Base-by-base conservation (phyloP, 192 early-diverging fungal species). In the Coemansia sp. region DNA sequence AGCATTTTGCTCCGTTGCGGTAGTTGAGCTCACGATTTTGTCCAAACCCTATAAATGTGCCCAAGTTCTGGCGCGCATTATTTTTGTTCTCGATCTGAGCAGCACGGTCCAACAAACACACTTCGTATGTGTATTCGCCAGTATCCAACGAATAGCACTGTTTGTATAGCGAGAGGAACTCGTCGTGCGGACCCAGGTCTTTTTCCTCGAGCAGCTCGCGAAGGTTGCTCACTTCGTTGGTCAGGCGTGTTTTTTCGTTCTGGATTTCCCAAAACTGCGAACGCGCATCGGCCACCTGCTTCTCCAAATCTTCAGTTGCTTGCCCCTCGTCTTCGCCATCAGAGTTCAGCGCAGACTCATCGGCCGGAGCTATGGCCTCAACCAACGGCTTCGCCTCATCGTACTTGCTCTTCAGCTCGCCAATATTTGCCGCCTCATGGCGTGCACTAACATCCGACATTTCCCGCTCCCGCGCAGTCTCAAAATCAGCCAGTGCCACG, bases 31-130 rank as follows among this genome's bases (percentile, higher is more conserved):
- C 65, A 1, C 41, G 12, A 14, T 66, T 62, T 63, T 12, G 12
- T 14, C 75, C 80, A 72, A 89, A 89, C 9, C 66, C 59, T 3
- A 56, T 51, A 65, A 87, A 88, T 38, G 70, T 84, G 53, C 90
- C 90, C 15, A 91, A 72, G 37, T 65, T 67, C 38, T 87, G 87
- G 57, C 79, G 72, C 55, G 76, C 64, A 35, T 74, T 67, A 60
- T 88, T 82, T 59, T 84, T 83, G 58, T 90, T 86, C 58, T 79
- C 83, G 25, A 85, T 87, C 83, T 98, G 97, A 25, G 85, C 72
- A 0, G 89, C 92, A 21, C 83, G 82, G 14, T 87, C 91, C 66
- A 92, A 83, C 17, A 96, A 64, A 75, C 97, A 99, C 65, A 96
- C 56, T 85, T 93, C 82, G 64, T 86, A 93, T 5, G 64, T 79